phyloP scores from a whole-genome alignment of 208 protist species.

The Trypanosoma lewisi region DNA sequence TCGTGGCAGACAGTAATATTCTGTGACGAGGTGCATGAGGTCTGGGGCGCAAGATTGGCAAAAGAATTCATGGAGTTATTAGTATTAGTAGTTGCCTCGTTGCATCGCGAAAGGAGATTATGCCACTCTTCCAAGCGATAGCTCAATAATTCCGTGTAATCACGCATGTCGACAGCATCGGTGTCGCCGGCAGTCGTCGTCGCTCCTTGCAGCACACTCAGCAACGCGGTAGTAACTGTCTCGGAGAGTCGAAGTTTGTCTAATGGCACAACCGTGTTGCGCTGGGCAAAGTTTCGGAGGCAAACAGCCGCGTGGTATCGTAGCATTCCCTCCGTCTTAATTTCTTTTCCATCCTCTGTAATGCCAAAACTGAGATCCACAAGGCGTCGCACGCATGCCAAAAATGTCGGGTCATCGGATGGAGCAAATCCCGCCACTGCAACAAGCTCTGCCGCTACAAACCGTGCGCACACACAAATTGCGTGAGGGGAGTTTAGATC shows the following conservation, averaged over 20 bases:
- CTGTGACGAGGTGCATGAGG: slow-evolving; percentile 12
- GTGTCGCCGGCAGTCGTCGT: neutral
- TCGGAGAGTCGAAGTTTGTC: slow-evolving; percentile 38
- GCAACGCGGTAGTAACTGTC: slow-evolving; percentile 28
- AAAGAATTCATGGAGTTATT: neutral
- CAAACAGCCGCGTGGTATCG: slow-evolving; percentile 29
- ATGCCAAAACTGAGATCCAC: slow-evolving; percentile 39
- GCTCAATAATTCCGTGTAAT: neutral
- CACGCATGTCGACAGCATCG: neutral
- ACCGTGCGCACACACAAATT: slow-evolving; percentile 25
- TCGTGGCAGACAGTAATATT: neutral
- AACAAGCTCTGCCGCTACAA: slow-evolving; percentile 52
- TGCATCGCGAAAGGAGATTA: neutral
- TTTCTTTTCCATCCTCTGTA: neutral
- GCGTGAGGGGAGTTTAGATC: neutral
- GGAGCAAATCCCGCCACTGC: slow-evolving; percentile 33
- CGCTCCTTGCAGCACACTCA: slow-evolving; percentile 33
- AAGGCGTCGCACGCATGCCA: slow-evolving; percentile 61
- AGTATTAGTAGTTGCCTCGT: neutral
- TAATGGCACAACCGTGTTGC: slow-evolving; percentile 34
- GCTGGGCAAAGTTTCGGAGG: slow-evolving; percentile 36
- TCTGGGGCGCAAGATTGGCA: slow-evolving; percentile 1
- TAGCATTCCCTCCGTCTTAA: slow-evolving; percentile 3
- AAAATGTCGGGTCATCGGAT: slow-evolving; percentile 38
- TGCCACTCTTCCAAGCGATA: slow-evolving; percentile 10